phyloP scores from a whole-genome alignment of 306 rosid species.

The Nissolia schottii region DNA sequence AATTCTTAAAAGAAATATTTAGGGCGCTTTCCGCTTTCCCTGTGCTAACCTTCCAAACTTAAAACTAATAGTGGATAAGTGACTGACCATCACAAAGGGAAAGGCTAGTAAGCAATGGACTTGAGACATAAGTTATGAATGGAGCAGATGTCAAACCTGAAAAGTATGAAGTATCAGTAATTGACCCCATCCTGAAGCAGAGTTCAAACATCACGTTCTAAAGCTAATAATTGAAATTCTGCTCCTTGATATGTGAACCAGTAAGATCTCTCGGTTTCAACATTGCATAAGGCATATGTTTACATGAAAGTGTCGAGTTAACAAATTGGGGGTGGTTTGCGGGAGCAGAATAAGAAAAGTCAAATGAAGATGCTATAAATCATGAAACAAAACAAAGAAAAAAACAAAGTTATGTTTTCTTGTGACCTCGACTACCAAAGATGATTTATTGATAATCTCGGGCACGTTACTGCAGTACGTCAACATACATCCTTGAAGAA shows the following conservation, averaged over 20 bases:
- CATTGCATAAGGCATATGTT: conserved; percentile 1
- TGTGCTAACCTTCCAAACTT: too few relatives aligned
- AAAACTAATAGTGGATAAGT: too few relatives aligned
- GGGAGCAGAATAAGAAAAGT: not conserved
- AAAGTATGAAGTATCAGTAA: not conserved
- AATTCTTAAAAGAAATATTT: too few relatives aligned
- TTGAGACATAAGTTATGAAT: too few relatives aligned
- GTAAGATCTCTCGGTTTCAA: conserved; percentile 4
- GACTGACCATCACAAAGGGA: too few relatives aligned
- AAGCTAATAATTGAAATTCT: not conserved
- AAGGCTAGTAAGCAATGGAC: too few relatives aligned
- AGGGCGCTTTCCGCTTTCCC: too few relatives aligned
- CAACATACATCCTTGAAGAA: conserved; percentile 1
- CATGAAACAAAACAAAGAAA: conserved; percentile 27
- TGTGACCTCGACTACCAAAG: conserved; percentile 14
- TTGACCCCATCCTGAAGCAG: too few relatives aligned
- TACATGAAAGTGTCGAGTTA: conserved; percentile 17
- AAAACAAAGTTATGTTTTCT: conserved; percentile 19
- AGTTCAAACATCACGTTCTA: not conserved
- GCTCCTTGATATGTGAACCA: conserved; percentile 5
- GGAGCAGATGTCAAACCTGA: too few relatives aligned
- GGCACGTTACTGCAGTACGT: conserved; percentile 18
- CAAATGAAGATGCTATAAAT: conserved; percentile 17
- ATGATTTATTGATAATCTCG: conserved; percentile 28
- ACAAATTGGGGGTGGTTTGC: not conserved